Base-by-base conservation (phyloP, 2,329 filamentous ascomycete species). In the Beauveria brongniartii region DNA sequence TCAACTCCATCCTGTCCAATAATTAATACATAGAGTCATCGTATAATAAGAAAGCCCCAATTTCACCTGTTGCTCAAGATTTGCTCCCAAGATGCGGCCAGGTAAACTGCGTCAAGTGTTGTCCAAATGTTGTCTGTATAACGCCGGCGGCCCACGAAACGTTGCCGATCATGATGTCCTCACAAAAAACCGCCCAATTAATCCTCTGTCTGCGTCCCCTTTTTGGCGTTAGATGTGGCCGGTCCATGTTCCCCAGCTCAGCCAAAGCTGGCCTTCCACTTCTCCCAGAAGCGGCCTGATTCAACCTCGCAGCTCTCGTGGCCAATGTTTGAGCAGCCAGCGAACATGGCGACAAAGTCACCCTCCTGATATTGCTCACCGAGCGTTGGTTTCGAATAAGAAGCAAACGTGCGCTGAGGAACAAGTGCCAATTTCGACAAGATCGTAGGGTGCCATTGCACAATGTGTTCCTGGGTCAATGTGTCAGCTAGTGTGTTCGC, bases 361-460 rank as follows among this genome's bases (percentile, higher is more conserved):
- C 92, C 93, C 9, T 92, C 85, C 69, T 88, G 83, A 73, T 92
- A 97, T 53, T 83, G 78, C 18, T 83, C 83, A 57, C 87, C 87
- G 62, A 79, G 73, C 24, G 76, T 74, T 47, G 72, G 70, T 56
- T 75, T 75, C 63, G 81, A 86, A 74, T 97, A 97, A 0, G 90
- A 83, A 70, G 96, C 96, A 71, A 99, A 77, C 40, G 82, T 80
- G 56, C 88, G 84, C 74, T 99, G 94, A 2, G 93, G 92, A n/a
- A 99, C 81, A 24, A 99, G 80, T 1, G 90, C 92, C 64, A 97
- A 78, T 71, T 92, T 94, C 43, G 93, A 91, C 12, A 99, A 83
- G 50, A 99, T 88, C 0, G 94, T 99, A 30, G 93, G 92, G 71
- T 99, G 94, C 95, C 94, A 99, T 79, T 96, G 93, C 40, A 91